Percentiles rank a stretch among this genome's conserved stretches.
Evolutionary conservation across 768 basidiomycete genomes (phyloP).

Genomic region (Boletus insuetus): DNA sequence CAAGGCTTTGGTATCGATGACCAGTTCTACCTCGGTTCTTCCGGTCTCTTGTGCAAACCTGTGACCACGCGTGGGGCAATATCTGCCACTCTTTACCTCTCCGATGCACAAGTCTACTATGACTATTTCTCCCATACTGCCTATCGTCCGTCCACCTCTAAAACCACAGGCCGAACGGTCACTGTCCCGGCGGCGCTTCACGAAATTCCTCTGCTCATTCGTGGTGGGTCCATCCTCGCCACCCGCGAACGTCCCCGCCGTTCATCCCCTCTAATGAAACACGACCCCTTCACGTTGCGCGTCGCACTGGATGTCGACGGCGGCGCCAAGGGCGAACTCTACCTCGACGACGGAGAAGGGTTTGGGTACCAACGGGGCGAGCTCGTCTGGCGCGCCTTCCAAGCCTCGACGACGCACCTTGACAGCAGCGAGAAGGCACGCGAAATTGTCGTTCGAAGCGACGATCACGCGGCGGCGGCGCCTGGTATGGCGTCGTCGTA

Average conservation of each 20-base stretch:
- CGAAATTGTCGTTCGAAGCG: conserved; percentile 47
- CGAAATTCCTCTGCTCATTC: conserved; percentile 81
- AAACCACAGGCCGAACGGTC: conserved; percentile 55
- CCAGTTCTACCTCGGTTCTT: conserved; percentile 88
- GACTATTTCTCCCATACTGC: conserved; percentile 78
- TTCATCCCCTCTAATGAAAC: conserved; percentile 82
- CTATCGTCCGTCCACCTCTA: conserved; percentile 55
- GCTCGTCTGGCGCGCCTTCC: conserved; percentile 80
- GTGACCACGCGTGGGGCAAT: conserved; percentile 72
- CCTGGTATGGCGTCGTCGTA: conserved; percentile 47
- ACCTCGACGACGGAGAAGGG: conserved; percentile 91
- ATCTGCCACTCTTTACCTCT: conserved; percentile 74
- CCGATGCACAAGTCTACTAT: conserved; percentile 93
- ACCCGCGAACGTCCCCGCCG: conserved; percentile 86
- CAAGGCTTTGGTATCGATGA: conserved; percentile 88
- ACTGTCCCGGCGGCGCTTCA: conserved; percentile 78
- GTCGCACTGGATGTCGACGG: conserved; percentile 66
- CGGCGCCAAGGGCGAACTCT: conserved; percentile 78
- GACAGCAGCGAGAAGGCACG: conserved; percentile 16
- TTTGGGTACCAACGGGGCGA: conserved; percentile 75
- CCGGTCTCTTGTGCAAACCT: conserved; percentile 90
- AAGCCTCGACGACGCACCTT: conserved; percentile 46
- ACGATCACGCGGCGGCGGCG: conserved; percentile 59
- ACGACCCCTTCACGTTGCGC: conserved; percentile 90
- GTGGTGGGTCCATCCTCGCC: conserved; percentile 87